Base-by-base conservation (phyloP, 305 asterid genomes). In the Fraxinus sp. region DNA sequence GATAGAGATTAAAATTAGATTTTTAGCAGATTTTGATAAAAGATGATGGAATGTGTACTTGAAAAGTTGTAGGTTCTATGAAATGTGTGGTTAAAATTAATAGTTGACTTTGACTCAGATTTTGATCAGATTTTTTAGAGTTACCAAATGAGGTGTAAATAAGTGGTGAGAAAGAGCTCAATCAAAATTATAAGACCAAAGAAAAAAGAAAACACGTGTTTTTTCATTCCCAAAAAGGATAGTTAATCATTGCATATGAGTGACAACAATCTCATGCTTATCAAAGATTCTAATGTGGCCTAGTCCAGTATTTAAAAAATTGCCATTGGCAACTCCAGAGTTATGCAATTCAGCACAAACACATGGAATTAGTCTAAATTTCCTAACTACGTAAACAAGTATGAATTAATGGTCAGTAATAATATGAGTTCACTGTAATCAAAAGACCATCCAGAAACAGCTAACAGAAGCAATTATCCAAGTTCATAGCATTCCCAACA, bases 91-190 rank as follows among this genome's bases (percentile, higher is more conserved):
- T 39, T 39, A 39, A 39, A 39, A 39, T 39, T 8, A 39, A 8
- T 39, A 0, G 11, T 39, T 39, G 46, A 39, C 13, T 39, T 39
- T 39, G 13, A 39, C 46, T 39, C 7, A 8, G 13, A 39, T 39
- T 39, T 39, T 39, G 9, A 8, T 39, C 13, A 8, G 11, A 39
- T 39, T 1, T 39, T 8, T 39, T 39, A 39, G 13, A 39, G 46
- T 39, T 39, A 39, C 46, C 46, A 39, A 39, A 39, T 13, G 7
- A 39, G 46, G 46, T 39, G 46, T 57, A 64, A 80, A 49, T 73
- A 52, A 79, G 70, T 33, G 76, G 20, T 74, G 70, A 32, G 35
- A 16, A 71, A 24, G 49, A 78, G 85, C 73, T 39, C 76, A 83
- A 81, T 30, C 37, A 79, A 68, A 36, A 20, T 62, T 62, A 20